These are phyloP conservation scores for Neobulgaria alba DNA, from an alignment of 2,329 filamentous ascomycete genomes.

Conservation along the genomic window DNA sequence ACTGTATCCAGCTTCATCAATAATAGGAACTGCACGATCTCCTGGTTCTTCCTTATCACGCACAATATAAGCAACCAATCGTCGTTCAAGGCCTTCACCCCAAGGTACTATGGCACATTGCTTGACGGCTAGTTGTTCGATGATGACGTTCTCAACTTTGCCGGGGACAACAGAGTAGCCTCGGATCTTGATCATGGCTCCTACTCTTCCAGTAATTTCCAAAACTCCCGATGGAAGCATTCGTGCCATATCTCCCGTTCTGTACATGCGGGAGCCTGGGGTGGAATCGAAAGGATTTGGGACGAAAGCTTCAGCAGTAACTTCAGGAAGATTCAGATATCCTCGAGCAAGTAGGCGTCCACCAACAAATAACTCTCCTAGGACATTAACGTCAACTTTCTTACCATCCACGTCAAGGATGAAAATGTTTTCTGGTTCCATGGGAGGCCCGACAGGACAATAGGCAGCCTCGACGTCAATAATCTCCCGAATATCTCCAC, in stretches of 20 bases:
- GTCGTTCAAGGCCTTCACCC: conserved; percentile 66
- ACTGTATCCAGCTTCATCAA: conserved; percentile 65
- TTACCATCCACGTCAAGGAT: conserved; percentile 63
- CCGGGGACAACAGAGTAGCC: conserved; percentile 82
- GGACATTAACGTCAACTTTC: conserved; percentile 50
- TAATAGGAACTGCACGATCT: conserved; percentile 52
- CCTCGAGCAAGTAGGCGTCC: conserved; percentile 66
- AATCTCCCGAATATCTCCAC: conserved; percentile 64
- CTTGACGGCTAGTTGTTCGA: conserved; percentile 59
- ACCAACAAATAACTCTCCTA: conserved; percentile 68
- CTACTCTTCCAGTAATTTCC: conserved; percentile 76
- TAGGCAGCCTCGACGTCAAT: conserved; percentile 55
- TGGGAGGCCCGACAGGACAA: conserved; percentile 64
- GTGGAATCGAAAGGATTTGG: conserved; percentile 53
- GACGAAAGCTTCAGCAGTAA: conserved; percentile 64
- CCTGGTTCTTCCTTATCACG: conserved; percentile 50
- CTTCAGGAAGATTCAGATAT: conserved; percentile 73
- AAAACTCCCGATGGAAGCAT: conserved; percentile 73
- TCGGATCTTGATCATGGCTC: conserved; percentile 84
- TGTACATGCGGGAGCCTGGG: conserved; percentile 61
- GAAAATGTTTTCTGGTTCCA: conserved; percentile 61
- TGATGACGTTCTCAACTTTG: conserved; percentile 62
- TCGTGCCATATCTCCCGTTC: conserved; percentile 79
- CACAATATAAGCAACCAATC: conserved; percentile 70
- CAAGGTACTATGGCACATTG: conserved; percentile 65